A percentile compares a stretch with the other conserved stretches of the same genome.
These are phyloP conservation scores for Hirsutella thompsonii DNA, from an alignment of 2,329 filamentous ascomycete genomes.

Conservation along the genomic window DNA sequence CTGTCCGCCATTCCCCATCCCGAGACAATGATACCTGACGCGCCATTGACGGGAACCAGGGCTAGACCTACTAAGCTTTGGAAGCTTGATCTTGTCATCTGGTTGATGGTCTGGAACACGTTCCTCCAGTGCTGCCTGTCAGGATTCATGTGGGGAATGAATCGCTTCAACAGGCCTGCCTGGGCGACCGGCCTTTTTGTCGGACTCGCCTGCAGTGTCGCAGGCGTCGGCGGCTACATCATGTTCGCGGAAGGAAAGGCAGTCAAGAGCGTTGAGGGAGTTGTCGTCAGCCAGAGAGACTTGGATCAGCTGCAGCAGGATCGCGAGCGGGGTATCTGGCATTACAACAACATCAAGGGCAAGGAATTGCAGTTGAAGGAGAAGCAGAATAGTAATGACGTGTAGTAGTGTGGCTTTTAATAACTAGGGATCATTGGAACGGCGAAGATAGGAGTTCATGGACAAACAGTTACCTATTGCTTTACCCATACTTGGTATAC, in stretches of 20 bases:
- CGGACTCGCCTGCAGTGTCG: constrained; percentile 57
- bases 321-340: constrained; percentile 39
- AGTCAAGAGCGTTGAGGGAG: constrained; percentile 60
- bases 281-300: constrained; percentile 47
- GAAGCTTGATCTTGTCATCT: constrained; percentile 72
- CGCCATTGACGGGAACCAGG: constrained; percentile 58
- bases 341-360: constrained; percentile 34
- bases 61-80: constrained; percentile 55
- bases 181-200: constrained; percentile 77
- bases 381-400: not conserved
- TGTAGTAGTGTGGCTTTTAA: too few species aligned
- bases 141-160: constrained; percentile 74
- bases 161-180: constrained; percentile 57
- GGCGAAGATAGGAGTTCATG: not conserved
- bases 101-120: constrained; percentile 69
- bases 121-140: constrained; percentile 62
- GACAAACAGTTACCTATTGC: too few species aligned
- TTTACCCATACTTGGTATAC: too few species aligned
- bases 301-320: constrained; percentile 35
- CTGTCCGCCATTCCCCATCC: constrained; percentile 44
- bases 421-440: not conserved
- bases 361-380: constrained; percentile 13
- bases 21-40: constrained; percentile 44
- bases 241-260: constrained; percentile 60
- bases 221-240: constrained; percentile 54